Base-by-base conservation (phyloP, 345 rosid genomes). In the Linum lewisii region DNA sequence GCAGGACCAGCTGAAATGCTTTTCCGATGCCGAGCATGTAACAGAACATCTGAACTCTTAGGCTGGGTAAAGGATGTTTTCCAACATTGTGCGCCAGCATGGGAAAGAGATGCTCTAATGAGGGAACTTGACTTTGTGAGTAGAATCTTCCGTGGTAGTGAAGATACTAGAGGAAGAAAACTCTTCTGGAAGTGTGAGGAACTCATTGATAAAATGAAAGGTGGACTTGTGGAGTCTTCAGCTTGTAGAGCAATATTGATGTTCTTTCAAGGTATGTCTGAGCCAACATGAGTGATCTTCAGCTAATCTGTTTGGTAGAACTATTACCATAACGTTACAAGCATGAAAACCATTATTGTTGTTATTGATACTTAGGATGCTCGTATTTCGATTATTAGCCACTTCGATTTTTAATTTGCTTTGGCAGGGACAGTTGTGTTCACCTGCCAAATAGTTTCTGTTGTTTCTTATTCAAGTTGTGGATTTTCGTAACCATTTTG, bases 11-110 rank as follows among this genome's bases (percentile, higher is more conserved):
- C 81, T 52, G 99, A 94, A 66, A 94, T 94, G 97, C 82, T 85
- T 69, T 90, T 94, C 72, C 69, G 70, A 62, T 94, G 97, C 63
- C 75, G 86, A 73, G 96, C 96, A 10, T 90, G 97, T 75, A 85
- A 87, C 75, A 77, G 83, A 45, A 85, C 97, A 38, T 94, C 96
- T 37, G 99, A 90, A 78, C 78, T 90, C 51, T 78, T 94, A 25
- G 97, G 99, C 7, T 94, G 95, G 97, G 99, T 84, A 23, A 94
- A 90, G 74, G 96, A 94, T 71, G 97, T 90, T 60, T 94, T 94
- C 75, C 95, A 82, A 67, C 95, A 87, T 61, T 87, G 97, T 84
- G 95, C 88, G 44, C 90, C 88, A 11, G 82, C 81, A 56, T 94
- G 99, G 99, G 95, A 87, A 45, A 75, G 76, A 38, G 99, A 85